Evolutionary conservation across 768 basidiomycete genomes (phyloP), one percentile per base, ranked within the genome.

Genomic region (Lepiota subincarnata): DNA sequence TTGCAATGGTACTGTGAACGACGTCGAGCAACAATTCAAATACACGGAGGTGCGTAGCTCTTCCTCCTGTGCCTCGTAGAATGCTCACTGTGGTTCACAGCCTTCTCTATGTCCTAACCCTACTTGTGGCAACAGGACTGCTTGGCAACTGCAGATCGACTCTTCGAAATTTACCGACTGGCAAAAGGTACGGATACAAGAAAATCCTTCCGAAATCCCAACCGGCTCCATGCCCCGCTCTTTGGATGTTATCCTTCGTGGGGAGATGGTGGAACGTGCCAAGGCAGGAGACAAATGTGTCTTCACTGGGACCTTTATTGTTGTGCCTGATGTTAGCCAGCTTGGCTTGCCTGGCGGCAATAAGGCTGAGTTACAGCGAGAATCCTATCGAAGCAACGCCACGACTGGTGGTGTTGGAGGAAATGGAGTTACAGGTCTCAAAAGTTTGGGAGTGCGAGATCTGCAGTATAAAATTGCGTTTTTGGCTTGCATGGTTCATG

Each of bases 211-310:
- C 22, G 97, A 98, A 71, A 98, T 99, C 53, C 97, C 97, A 1
- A 98, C 96, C 0, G 97, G 97, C 1, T 92, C 89, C 2, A 99
- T 98, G 97, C 97, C 97, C 24, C 86, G 96, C 28, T 96, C 93
- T 22, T 73, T 98, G 53, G 96, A 98, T 66, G 96, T 98, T 39
- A 92, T 98, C 59, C 82, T 98, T 6, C 87, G 97, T 24, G 86
- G 87, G 3, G 97, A 98, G 64, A 82, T 98, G 60, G 97, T 99
- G 35, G 97, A 99, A 68, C 84, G 92, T n/a, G 96, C 96, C 11
- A 99, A 99, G 67, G 97, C 97, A 1, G 97, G 97, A 61, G 97
- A 99, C 70, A 98, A 97, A 69, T 97, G 93, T 66, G 89, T 96
- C 46, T 98, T 99, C 67, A 97, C 92, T 4, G 97, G 97, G 16